These are phyloP conservation scores for Ajuga reptans DNA, from an alignment of 305 asterid species.

Conservation along the genomic window DNA sequence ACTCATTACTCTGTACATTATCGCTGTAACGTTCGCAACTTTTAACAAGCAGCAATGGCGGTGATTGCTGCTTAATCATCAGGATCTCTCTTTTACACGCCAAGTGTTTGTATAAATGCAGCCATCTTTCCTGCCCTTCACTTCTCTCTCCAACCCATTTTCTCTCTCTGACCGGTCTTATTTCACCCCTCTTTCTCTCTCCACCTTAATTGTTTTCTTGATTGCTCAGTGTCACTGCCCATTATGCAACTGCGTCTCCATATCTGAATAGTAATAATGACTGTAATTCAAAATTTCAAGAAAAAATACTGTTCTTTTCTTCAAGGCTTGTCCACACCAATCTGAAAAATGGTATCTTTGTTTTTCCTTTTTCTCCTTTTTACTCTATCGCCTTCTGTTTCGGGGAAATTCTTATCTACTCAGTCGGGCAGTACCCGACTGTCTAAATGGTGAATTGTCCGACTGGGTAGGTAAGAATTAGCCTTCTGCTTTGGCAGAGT, in stretches of 20 bases:
- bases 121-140: conserved; percentile 25
- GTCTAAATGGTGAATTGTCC: too few relatives aligned
- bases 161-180: conserved; percentile 13
- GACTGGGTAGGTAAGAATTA: too few relatives aligned
- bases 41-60: conserved; percentile 30
- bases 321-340: conserved; percentile 23
- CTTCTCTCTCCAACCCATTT: not conserved
- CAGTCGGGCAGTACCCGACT: too few relatives aligned
- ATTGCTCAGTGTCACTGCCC: conserved; percentile 29
- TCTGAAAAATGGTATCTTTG: conserved; percentile 46
- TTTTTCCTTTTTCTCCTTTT: conserved; percentile 13
- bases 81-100: conserved; percentile 41
- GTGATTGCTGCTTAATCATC: conserved; percentile 52
- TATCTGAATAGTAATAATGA: conserved; percentile 19
- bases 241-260: conserved; percentile 19
- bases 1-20: not conserved
- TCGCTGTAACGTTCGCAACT: not conserved
- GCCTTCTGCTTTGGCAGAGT: conserved; percentile 22
- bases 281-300: conserved; percentile 16
- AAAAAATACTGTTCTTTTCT: not conserved
- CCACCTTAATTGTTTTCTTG: conserved; percentile 28
- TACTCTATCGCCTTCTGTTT: conserved; percentile 30
- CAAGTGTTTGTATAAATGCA: conserved; percentile 56
- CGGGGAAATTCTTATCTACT: too few relatives aligned
- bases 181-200: conserved; percentile 26